Base-by-base conservation (phyloP, 2,329 filamentous ascomycete genomes). In the Aspergillus sojae region DNA sequence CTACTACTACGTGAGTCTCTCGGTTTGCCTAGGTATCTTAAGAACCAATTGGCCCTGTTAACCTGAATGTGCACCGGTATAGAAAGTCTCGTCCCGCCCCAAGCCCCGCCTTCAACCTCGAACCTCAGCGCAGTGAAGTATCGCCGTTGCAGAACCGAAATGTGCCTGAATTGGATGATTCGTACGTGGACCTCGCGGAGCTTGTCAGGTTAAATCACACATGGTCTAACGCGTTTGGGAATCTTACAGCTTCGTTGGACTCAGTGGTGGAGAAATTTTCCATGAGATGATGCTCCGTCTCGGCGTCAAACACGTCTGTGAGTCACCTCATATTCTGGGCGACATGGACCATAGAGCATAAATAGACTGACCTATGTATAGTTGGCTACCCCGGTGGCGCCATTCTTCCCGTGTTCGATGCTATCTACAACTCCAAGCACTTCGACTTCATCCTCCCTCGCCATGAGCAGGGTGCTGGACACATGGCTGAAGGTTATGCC, bases 211-310 rank as follows among this genome's bases (percentile, higher is more conserved):
- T 21, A 45, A 9, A 34, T 48, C 21, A 28, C 45, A 46, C 57
- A 56, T 57, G 34, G 34, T n/a, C 64, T 69, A 55, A 68, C 59
- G 14, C 12, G 34, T 12, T 9, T 32, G 39, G 30, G 12, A 26
- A 58, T 50, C 9, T 23, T 48, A 61, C 69, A 92, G 90, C 65
- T 96, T 98, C 79, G 93, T 98, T 75, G 94, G 94, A 67, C 94
- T 94, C 85, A 96, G 89, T 57, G 94, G 95, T 76, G 95, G 95
- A 76, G 90, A 97, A 80, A 97, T 98, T 72, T 97, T 98, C 81
- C 94, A 98, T 80, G 94, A 98, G 82, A 98, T 98, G 94, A 97
- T 99, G 94, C 85, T 96, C 66, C 87, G 94, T 75, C 91, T 94
- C 72, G 87, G 85, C 71, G 94, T 99, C 62, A 95, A 97, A 83